These are phyloP conservation scores for Astragalus membranaceus DNA, from an alignment of 306 rosid species.

Conservation along the genomic window DNA sequence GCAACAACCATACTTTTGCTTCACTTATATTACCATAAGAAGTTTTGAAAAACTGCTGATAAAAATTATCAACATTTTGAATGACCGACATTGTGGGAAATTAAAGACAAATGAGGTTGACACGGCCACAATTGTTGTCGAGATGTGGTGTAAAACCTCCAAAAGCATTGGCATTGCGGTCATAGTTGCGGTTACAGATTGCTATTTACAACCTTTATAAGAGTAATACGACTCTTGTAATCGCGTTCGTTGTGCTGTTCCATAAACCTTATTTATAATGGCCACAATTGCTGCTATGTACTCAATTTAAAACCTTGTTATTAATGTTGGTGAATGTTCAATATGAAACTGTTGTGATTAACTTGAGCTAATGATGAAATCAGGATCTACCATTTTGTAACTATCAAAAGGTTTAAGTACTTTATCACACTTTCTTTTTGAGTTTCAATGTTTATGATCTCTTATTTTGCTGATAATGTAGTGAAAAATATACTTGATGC, in stretches of 20 bases:
- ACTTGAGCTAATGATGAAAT: neutral
- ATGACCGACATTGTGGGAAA: too few species aligned
- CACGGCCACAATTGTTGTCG: too few species aligned
- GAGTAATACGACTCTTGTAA: neutral
- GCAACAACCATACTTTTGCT: too few species aligned
- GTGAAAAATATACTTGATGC: neutral
- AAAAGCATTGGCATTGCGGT: too few species aligned
- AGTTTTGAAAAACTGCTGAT: neutral
- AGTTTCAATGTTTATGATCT: neutral
- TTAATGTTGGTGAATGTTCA: neutral
- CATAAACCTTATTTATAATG: neutral
- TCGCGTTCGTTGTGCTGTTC: neutral
- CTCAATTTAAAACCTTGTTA: neutral
- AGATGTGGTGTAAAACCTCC: too few species aligned
- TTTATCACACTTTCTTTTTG: neutral
- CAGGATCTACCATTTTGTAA: neutral
- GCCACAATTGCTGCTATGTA: neutral
- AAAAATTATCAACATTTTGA: too few species aligned
- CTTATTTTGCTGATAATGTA: neutral
- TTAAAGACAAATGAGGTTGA: too few species aligned
- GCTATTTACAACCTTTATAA: too few species aligned
- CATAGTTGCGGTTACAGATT: too few species aligned
- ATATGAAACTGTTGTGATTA: neutral
- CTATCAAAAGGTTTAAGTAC: neutral
- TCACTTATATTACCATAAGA: too few species aligned